Evolutionary conservation across 169 alveolate species (phyloP), one percentile per base, ranked within the genome.

Genomic region (Plasmodium knowlesi): DNA sequence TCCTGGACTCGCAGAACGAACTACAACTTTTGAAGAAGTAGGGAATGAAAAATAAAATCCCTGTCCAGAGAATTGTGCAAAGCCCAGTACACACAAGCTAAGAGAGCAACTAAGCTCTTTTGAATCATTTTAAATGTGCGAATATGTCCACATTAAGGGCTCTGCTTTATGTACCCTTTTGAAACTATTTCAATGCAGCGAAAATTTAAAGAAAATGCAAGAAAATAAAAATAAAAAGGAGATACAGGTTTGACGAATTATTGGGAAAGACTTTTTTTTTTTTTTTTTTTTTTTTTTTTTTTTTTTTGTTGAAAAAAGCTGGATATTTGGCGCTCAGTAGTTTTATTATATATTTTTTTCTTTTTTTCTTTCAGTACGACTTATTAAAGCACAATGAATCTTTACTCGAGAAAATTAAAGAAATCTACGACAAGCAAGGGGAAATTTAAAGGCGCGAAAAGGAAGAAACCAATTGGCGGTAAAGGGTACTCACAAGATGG

Each of bases 301-400:
- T 70, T 34, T 46, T 80, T 41, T 79, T 83, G 39, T 16, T 37
- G 25, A 37, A 67, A 34, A n/a, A 83, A 12, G 43, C 16, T 37
- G 6, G 53, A 22, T 3, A 50, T 71, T 82, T 53, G 37, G 25
- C 37, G 5, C 57, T 14, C 30, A 16, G 41, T 30, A 1, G 25
- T 82, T 53, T 82, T n/a, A n/a, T n/a, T n/a, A n/a, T n/a, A n/a
- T n/a, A n/a, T 32, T 53, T 16, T 34, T 19, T 43, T 80, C 3
- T 30, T 79, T 83, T 83, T 67, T 83, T 61, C 37, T 83, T 30
- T 4, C 30, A 85, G 93, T 85, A 74, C 82, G 93, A 85, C 79
- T 85, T 85, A 37, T 85, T 85, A 50, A 85, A 85, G 80, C 93
- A 85, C 61, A 85, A 85, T 50, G 93, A 85, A 85, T 85, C 93